Percentiles rank a stretch among this genome's conserved stretches.
phyloP scores from a whole-genome alignment of 1,284 basidiomycete species.

The Puccinia triticina region DNA sequence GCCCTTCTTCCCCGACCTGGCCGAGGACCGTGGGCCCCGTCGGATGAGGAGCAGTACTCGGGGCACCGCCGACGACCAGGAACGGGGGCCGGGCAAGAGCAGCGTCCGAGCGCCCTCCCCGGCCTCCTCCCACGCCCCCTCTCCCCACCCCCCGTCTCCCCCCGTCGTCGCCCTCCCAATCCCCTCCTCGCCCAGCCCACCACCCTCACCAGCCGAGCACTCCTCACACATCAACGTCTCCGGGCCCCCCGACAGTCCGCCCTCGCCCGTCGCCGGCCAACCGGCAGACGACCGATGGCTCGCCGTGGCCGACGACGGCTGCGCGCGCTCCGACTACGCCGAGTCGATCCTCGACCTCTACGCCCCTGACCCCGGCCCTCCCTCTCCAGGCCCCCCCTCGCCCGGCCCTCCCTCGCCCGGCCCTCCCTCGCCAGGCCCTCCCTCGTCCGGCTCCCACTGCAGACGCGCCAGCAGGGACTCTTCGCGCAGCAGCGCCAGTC shows the following conservation, averaged over 20 bases:
- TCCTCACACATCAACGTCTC: neutral
- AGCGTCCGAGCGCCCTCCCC: neutral
- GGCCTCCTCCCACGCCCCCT: no score
- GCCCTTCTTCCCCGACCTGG: no score
- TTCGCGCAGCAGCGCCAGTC: neutral
- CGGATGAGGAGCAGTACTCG: neutral
- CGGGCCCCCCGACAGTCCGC: neutral
- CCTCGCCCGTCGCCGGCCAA: no score
- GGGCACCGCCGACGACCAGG: neutral
- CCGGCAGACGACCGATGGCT: neutral
- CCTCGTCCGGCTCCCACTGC: neutral
- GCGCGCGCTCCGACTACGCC: conserved; percentile 29
- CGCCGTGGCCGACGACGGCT: neutral
- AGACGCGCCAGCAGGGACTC: no score
- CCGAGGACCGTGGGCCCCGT: neutral
- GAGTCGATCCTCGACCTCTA: conserved; percentile 45
- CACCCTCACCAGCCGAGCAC: no score
- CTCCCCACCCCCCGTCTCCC: neutral
- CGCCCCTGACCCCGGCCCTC: neutral
- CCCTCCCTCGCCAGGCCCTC: neutral
- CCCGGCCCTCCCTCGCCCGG: neutral
- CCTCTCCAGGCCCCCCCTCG: neutral
- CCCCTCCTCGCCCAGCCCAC: no score
- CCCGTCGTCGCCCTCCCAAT: no score
- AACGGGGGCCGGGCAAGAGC: neutral